A percentile compares a stretch with the other conserved stretches of the same genome.
phyloP scores from a whole-genome alignment of 768 basidiomycete genomes.

The Pleurotus pulmonarius region DNA sequence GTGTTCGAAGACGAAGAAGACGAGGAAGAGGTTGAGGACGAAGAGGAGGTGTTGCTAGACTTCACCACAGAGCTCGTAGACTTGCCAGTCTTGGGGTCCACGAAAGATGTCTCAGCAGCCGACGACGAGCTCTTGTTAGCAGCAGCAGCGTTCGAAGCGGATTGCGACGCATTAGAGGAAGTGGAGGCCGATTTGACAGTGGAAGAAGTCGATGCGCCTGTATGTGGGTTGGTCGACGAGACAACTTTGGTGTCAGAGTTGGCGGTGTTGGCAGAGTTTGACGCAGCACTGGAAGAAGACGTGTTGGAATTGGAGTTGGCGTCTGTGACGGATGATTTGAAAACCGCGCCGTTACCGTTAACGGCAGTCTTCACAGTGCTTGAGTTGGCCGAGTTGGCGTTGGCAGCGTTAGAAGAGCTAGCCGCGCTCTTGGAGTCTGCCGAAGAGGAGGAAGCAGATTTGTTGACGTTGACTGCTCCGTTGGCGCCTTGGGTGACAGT shows the following conservation, averaged over 20 bases:
- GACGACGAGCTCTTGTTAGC: not conserved
- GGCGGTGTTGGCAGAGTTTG: not conserved
- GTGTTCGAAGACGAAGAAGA: slow-evolving; percentile 1
- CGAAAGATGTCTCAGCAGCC: not conserved
- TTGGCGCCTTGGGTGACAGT: slow-evolving; percentile 1
- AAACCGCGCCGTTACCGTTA: slow-evolving; percentile 1
- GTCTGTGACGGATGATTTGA: not conserved
- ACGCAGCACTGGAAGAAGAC: not conserved
- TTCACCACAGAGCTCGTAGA: not conserved
- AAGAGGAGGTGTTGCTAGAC: not conserved
- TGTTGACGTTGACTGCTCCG: slow-evolving; percentile 1
- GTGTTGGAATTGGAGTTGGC: slow-evolving; percentile 1
- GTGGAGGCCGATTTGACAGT: not conserved
- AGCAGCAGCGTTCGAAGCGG: not conserved
- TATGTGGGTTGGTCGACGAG: slow-evolving; percentile 4
- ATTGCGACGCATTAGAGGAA: slow-evolving; percentile 1
- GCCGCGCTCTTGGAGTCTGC: not conserved
- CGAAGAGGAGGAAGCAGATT: not conserved
- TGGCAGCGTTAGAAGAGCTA: not conserved
- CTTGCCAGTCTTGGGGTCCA: not conserved
- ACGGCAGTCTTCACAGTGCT: slow-evolving; percentile 6
- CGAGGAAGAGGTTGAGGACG: not conserved
- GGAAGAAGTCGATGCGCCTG: slow-evolving; percentile 1
- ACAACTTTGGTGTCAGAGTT: not conserved
- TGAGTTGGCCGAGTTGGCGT: slow-evolving; percentile 2